Evolutionary conservation across 2,329 filamentous ascomycete species (phyloP).

Genomic region (Orbilia blumenaviensis): DNA sequence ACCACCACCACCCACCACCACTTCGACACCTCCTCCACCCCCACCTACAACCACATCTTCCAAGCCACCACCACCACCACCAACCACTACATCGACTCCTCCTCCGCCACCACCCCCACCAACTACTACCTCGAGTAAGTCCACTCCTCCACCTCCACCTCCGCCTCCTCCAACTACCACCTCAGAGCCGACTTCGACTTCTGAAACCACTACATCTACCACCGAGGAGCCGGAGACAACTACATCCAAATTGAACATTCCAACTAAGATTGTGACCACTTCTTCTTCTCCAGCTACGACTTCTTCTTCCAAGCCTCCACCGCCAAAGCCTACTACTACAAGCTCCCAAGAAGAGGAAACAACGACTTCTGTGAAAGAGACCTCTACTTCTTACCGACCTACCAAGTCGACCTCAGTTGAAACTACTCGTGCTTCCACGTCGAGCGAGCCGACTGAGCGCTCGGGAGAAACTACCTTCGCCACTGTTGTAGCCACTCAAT

Average conservation of each 20-base stretch:
- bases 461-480: constrained; percentile 3
- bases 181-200: constrained; percentile 9
- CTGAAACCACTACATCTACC: constrained; percentile 18
- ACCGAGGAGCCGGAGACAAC: constrained; percentile 27
- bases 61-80: constrained; percentile 13
- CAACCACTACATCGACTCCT: constrained; percentile 9
- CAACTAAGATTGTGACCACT: constrained; percentile 15
- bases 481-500: neutral
- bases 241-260: constrained; percentile 16
- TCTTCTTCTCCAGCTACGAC: constrained; percentile 6
- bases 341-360: constrained; percentile 14
- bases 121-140: constrained; percentile 36
- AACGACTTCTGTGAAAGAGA: constrained; percentile 4
- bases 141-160: constrained; percentile 10
- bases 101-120: constrained; percentile 5
- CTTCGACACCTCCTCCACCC: constrained; percentile 4
- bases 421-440: neutral
- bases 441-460: neutral
- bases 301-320: constrained; percentile 15
- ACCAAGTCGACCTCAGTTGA: constrained; percentile 16
- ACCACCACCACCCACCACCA: constrained; percentile 31
- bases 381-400: neutral
- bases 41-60: constrained; percentile 15
- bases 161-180: constrained; percentile 13
- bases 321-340: constrained; percentile 8